These are phyloP conservation scores for Gossypium schwendimanii DNA, from an alignment of 441 rosid genomes.

Conservation along the genomic window DNA sequence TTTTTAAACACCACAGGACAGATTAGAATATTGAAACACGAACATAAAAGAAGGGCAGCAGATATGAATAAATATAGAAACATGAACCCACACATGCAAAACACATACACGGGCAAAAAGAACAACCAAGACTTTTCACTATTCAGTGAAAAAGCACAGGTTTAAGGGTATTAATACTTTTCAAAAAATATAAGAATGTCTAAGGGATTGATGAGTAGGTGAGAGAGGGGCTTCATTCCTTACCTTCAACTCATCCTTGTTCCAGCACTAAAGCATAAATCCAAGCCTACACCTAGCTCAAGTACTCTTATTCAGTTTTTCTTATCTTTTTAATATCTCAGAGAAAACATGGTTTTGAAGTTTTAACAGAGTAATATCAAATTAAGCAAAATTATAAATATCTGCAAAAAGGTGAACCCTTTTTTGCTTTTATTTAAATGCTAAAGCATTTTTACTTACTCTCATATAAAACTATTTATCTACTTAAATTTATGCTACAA, in stretches of 20 bases:
- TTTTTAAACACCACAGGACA: neutral
- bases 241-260: neutral
- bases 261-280: neutral
- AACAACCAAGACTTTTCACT: neutral
- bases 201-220: neutral
- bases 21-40: neutral
- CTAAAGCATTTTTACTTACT: neutral
- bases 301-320: neutral
- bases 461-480: too few species aligned
- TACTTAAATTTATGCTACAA: neutral
- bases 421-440: neutral
- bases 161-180: neutral
- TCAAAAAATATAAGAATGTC: neutral
- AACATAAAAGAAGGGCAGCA: neutral
- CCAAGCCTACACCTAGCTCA: neutral
- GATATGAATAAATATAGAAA: neutral
- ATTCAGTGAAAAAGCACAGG: neutral
- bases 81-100: neutral
- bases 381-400: neutral
- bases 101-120: neutral
- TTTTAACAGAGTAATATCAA: neutral
- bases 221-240: neutral
- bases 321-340: neutral
- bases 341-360: neutral
- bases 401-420: neutral